Conservation (phyloP, 2,329 filamentous ascomycete genomes). For the Claviceps spartinae region DNA sequence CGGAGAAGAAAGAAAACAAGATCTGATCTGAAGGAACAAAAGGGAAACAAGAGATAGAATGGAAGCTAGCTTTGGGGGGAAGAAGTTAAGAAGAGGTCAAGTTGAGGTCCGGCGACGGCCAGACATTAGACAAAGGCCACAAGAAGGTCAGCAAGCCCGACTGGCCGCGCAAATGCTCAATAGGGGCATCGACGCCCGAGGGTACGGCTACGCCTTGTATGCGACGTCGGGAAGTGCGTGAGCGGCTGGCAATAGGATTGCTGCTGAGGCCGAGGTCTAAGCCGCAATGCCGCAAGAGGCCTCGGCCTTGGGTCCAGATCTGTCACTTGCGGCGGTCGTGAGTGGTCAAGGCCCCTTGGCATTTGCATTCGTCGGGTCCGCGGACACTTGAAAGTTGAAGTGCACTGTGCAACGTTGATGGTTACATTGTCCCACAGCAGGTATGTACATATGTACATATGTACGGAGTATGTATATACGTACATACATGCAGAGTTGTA, state of each 20-base stretch:
- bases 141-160: background rate
- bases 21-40: background rate
- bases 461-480: too few species aligned
- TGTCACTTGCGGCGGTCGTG: background rate
- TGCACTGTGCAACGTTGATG: too few species aligned
- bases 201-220: background rate
- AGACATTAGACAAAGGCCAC: background rate
- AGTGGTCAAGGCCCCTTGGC: background rate
- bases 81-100: background rate
- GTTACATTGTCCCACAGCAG: too few species aligned
- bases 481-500: too few species aligned
- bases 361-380: background rate
- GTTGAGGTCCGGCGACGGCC: background rate
- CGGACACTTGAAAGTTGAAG: too few species aligned
- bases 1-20: background rate
- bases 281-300: constrained; percentile 4
- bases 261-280: constrained; percentile 8
- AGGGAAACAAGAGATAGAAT: background rate
- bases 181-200: constrained; percentile 6
- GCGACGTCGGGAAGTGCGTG: background rate
- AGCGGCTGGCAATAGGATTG: background rate
- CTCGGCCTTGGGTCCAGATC: constrained; percentile 7
- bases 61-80: background rate
- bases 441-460: too few species aligned
- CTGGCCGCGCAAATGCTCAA: constrained; percentile 5